A percentile compares a stretch with the other conserved stretches of the same genome.
Evolutionary conservation across 2,329 filamentous ascomycete species (phyloP).

Genomic region (Hymenoscyphus fraxineus): DNA sequence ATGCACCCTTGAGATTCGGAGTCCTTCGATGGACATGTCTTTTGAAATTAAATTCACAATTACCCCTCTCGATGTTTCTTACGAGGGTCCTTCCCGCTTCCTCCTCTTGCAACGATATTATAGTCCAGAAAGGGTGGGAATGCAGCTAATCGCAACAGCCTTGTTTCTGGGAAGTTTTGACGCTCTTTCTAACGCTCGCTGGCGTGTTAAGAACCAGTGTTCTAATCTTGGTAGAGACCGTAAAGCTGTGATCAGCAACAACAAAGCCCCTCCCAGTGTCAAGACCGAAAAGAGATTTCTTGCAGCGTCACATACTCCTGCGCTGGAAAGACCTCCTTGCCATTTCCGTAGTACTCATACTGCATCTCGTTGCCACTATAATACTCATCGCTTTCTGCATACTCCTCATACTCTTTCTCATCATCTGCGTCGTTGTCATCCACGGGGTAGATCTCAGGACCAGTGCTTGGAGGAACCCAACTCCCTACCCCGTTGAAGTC

Average conservation of each 20-base stretch:
- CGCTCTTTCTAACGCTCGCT: not conserved
- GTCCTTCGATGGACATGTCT: not conserved
- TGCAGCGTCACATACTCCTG: not conserved
- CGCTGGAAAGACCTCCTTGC: not conserved
- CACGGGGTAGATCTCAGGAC: not conserved
- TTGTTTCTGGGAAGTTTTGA: not conserved
- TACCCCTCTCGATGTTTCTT: not conserved
- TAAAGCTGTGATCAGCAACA: not conserved
- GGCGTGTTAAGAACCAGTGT: not conserved
- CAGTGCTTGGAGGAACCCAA: not conserved
- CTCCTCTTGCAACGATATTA: not conserved
- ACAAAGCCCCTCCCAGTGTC: not conserved
- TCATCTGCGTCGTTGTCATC: not conserved
- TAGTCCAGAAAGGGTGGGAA: not conserved
- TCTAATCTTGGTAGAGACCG: not conserved
- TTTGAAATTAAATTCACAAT: not conserved
- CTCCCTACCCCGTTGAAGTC: slow-evolving; percentile 2
- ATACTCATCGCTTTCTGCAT: not conserved
- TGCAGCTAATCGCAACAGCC: not conserved
- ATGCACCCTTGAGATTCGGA: not conserved
- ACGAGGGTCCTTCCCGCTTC: not conserved
- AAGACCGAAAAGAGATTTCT: not conserved
- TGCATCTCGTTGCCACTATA: not conserved
- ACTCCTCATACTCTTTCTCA: not conserved
- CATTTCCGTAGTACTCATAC: not conserved